phyloP scores from a whole-genome alignment of 2,329 filamentous ascomycete genomes.

The Bimuria novae-zelandiae region DNA sequence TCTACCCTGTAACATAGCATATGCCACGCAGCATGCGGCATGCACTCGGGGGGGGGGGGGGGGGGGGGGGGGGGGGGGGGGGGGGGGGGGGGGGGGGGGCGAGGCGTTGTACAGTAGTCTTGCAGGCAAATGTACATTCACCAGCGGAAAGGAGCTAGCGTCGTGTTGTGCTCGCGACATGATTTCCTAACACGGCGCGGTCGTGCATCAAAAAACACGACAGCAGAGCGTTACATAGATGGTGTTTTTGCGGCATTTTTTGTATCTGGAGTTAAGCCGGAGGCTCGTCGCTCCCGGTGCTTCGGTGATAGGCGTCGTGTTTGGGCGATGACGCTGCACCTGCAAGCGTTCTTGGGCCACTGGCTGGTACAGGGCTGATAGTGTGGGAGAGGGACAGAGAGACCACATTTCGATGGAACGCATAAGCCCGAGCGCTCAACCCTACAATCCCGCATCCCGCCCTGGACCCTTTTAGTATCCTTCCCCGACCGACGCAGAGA shows the following conservation, averaged over 20 bases:
- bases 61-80: too few species aligned
- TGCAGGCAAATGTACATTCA: not conserved
- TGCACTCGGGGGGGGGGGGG: too few species aligned
- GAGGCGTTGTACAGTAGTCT: not conserved
- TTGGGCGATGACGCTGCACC: slow-evolving; percentile 5
- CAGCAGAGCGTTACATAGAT: not conserved
- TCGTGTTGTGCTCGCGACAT: not conserved
- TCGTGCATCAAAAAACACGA: not conserved
- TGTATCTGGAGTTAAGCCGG: too few species aligned
- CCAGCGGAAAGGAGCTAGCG: not conserved
- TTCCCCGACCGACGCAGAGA: too few species aligned
- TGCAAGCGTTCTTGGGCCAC: slow-evolving; percentile 4
- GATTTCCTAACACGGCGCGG: not conserved
- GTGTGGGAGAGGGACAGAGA: slow-evolving; percentile 5
- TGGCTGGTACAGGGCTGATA: slow-evolving; percentile 14
- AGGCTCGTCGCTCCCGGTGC: not conserved
- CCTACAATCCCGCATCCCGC: slow-evolving; percentile 9
- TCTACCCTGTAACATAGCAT: too few species aligned
- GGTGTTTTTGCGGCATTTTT: too few species aligned
- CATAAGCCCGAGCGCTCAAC: slow-evolving; percentile 17
- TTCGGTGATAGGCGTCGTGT: slow-evolving; percentile 9
- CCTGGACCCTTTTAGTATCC: not conserved
- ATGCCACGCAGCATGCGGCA: too few species aligned
- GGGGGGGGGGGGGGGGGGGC: not conserved
- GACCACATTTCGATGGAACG: slow-evolving; percentile 23